Base-by-base conservation (phyloP, 148 eudicot species). In the Camellia sinensis region DNA sequence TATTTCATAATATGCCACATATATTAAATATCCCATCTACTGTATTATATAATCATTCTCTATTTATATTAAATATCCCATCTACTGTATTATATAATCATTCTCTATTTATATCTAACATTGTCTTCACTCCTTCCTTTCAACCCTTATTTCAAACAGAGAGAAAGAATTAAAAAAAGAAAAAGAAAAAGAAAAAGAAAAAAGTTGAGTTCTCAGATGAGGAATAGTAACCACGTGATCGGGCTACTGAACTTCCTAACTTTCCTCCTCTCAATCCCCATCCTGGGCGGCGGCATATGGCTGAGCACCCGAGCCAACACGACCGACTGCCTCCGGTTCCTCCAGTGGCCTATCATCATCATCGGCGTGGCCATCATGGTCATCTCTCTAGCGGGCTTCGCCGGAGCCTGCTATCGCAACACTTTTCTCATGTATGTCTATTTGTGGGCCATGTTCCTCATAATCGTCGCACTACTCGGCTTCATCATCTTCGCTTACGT, bases 401-500 rank as follows among this genome's bases (percentile, higher is more conserved):
- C 97, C 22, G 99, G 99, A 11, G 86, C 99, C 0, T 95, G 99
- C 71, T 95, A 95, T 87, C 84, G 97, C 7, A 93, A 93, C 91
- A 90, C 92, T 37, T 86, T 89, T 84, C 89, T 95, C 63, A 91
- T 93, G 97, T 93, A 95, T 84, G 72, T 92, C 60, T 95, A 95
- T 88, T 54, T 95, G 76, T 95, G 99, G 99, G 88, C 89, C 74
- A 93, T 95, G 99, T 93, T 95, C 88, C 29, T 89, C 72, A 80
- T 95, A 79, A 83, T 93, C 7, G 91, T 87, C 13, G 90, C 92
- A 15, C 85, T 93, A 0, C 79, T 92, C 17, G 97, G 94, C 0
- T 95, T 95, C 69, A 83, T 93, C 10, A 86, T 95, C 14, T 95
- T 95, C 73, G 99, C 97, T 6, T 95, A 87, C 68, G 94, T 89